phyloP scores from a whole-genome alignment of 2,329 filamentous ascomycete genomes.

The Ascochyta pisi region DNA sequence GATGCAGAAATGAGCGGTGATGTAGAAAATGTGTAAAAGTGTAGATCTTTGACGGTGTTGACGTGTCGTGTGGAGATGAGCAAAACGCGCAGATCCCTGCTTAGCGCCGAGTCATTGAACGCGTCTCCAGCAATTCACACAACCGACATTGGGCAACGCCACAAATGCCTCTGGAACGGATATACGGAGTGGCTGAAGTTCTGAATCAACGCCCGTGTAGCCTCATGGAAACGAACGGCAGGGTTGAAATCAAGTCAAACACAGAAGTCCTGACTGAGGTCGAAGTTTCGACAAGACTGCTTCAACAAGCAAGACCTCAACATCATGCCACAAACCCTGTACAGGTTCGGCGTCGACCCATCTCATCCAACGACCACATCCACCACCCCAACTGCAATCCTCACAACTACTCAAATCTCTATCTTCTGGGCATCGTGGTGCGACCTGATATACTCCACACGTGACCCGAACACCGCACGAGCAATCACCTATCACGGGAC shows the following conservation, averaged over 20 bases:
- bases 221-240: too few species aligned
- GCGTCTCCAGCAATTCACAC: not conserved
- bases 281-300: not conserved
- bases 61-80: slow-evolving; percentile 9
- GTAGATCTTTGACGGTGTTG: slow-evolving; percentile 18
- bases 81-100: slow-evolving; percentile 7
- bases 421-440: slow-evolving; percentile 42
- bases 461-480: not conserved
- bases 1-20: not conserved
- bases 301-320: not conserved
- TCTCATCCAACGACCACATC: not conserved
- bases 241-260: too few species aligned
- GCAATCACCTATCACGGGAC: slow-evolving; percentile 29
- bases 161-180: not conserved
- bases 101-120: slow-evolving; percentile 7
- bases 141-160: slow-evolving; percentile 3
- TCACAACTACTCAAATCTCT: not conserved
- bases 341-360: slow-evolving; percentile 10
- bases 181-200: not conserved
- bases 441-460: slow-evolving; percentile 26
- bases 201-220: not conserved
- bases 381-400: slow-evolving; percentile 2
- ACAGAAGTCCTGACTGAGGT: not conserved
- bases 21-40: slow-evolving; percentile 1
- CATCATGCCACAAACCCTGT: slow-evolving; percentile 6